Evolutionary conservation across 495 filamentous ascomycete genomes (phyloP), one percentile per base, ranked within the genome.

Genomic region (Podospora comata): DNA sequence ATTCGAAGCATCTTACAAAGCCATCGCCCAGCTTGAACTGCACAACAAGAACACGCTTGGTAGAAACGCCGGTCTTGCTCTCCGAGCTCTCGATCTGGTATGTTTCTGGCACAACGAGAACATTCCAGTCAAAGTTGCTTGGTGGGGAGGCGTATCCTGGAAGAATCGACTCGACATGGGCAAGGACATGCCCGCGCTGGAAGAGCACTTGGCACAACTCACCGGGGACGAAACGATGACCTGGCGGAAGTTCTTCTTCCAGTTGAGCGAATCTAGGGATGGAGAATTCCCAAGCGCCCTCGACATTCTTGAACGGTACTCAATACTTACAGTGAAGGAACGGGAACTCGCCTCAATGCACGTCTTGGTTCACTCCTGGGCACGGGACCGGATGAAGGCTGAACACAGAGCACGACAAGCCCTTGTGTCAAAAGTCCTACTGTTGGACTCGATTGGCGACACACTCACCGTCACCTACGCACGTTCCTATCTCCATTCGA

Each of bases 1-100:
- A 19, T 70, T 56, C 54, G 54, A 56, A 56, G 54, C 54, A 56
- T 56, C 54, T 20, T 56, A 56, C 15, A 56, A 56, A 0, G 54
- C 54, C 0, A 56, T 56, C 0, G 5, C 19, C 54, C 30, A 32
- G 30, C 30, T 32, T 7, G 30, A 32, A 7, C 0, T 5, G 7
- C 30, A 0, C 30, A 32, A 32, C 30, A 32, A 32, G 7, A 56
- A 56, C 54, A 19, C 19, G 0, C 54, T 56, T 0, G 54, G 54
- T 0, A 18, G 15, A 13, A 18, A 20, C 0, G 54, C 54, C 0
- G 54, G 19, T 13, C 54, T 56, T 0, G 54, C 54, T 56, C 54
- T 56, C 0, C 0, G 54, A 56, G 54, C 54, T 0, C 54, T 56
- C 19, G 16, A 56, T 18, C 4, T 56, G 0, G 0, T 56, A 20